phyloP scores from a whole-genome alignment of 352 stramenopile genomes.

The Phytophthora nicotianae region DNA sequence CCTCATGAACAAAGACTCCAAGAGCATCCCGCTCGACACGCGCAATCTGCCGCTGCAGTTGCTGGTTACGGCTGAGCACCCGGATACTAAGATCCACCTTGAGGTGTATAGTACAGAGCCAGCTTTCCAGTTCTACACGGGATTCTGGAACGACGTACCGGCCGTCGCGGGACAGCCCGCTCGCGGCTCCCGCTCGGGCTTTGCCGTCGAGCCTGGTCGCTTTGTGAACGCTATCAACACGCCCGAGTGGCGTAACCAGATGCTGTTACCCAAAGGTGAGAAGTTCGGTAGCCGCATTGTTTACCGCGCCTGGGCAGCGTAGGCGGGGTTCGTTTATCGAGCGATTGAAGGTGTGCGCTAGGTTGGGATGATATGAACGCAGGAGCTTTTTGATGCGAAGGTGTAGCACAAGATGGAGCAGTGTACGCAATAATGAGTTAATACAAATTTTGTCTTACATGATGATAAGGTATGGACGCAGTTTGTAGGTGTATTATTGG shows the following conservation, averaged over 20 bases:
- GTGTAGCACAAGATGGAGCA: too few species aligned
- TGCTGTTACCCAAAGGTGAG: conserved; percentile 36
- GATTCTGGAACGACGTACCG: conserved; percentile 40
- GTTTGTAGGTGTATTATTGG: too few species aligned
- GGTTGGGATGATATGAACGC: too few species aligned
- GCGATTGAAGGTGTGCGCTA: too few species aligned
- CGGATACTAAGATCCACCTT: conserved; percentile 34
- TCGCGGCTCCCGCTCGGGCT: conserved; percentile 32
- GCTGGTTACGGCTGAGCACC: conserved; percentile 29
- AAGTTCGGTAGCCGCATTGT: conserved; percentile 37
- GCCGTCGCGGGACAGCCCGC: conserved; percentile 26
- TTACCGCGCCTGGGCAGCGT: conserved; percentile 28
- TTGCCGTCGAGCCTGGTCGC: conserved; percentile 32
- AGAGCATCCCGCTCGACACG: conserved; percentile 36
- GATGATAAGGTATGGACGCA: too few species aligned
- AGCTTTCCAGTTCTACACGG: conserved; percentile 39
- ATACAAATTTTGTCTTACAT: too few species aligned
- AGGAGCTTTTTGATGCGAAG: too few species aligned
- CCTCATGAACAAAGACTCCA: conserved; percentile 33
- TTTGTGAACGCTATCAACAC: conserved; percentile 37
- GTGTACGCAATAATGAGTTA: too few species aligned
- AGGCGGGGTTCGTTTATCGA: too few species aligned
- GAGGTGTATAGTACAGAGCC: conserved; percentile 35
- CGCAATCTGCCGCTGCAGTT: conserved; percentile 29
- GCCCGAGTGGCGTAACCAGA: conserved; percentile 33